Evolutionary conservation across 495 filamentous ascomycete genomes (phyloP).

Genomic region (Oidiodendron maius): DNA sequence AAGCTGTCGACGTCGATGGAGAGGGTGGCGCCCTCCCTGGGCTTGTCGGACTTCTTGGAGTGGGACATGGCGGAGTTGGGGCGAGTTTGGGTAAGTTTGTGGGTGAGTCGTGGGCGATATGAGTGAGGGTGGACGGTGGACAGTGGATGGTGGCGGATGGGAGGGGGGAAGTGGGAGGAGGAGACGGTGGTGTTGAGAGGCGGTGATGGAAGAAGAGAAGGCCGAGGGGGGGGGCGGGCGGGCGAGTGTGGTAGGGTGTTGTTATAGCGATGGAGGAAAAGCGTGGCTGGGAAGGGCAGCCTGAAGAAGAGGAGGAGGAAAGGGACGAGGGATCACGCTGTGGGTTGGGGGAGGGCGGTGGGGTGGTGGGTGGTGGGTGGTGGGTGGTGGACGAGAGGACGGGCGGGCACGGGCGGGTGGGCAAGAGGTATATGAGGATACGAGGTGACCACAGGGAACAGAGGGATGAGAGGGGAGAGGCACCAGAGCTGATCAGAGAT

Average conservation of each 20-base stretch:
- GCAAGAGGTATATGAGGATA: no score
- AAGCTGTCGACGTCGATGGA: constrained; percentile 55
- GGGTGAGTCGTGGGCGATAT: constrained; percentile 22
- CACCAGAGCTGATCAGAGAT: no score
- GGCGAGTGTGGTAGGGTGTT: not conserved
- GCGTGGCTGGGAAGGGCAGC: no score
- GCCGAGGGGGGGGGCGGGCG: constrained; percentile 5
- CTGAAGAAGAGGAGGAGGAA: no score
- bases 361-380: no score
- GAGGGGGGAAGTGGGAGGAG: not conserved
- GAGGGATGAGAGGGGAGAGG: no score
- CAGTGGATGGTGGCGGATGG: not conserved
- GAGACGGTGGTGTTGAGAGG: constrained; percentile 13
- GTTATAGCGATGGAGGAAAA: no score
- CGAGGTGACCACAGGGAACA: no score
- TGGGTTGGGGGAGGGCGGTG: no score
- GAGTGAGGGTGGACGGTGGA: constrained; percentile 4
- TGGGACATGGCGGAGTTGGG: constrained; percentile 34
- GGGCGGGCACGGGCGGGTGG: no score
- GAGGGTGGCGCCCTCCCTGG: constrained; percentile 29
- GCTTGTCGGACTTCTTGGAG: constrained; percentile 38
- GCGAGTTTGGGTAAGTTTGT: constrained; percentile 19
- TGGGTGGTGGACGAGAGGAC: no score
- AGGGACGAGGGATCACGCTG: no score
- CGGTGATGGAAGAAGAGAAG: constrained; percentile 9